phyloP scores from a whole-genome alignment of 129 eudicot genomes.

The Cynara cardunculus region DNA sequence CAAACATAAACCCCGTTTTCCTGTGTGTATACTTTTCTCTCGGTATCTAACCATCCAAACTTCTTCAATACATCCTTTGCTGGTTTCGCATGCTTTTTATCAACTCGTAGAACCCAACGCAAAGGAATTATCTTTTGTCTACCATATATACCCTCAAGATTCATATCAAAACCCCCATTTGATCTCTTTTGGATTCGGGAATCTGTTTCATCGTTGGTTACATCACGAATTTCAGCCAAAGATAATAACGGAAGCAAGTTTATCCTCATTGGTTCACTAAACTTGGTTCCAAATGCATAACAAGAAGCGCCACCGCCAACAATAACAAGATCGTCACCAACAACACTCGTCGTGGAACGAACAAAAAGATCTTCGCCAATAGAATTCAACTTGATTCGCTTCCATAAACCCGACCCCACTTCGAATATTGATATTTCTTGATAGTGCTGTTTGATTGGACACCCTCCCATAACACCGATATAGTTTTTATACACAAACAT shows the following conservation, averaged over 20 bases:
- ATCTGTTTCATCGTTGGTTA: slow-evolving; percentile 12
- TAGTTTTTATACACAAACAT: slow-evolving; percentile 77
- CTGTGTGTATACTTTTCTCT: slow-evolving; percentile 69
- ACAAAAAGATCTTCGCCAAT: slow-evolving; percentile 71
- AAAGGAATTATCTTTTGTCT: slow-evolving; percentile 23
- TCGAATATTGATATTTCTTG: slow-evolving; percentile 62
- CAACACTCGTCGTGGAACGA: slow-evolving; percentile 68
- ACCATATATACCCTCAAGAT: slow-evolving; percentile 30
- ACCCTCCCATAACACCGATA: slow-evolving; percentile 88
- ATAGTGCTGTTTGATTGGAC: slow-evolving; percentile 72
- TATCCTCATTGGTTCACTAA: slow-evolving; percentile 79
- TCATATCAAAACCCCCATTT: slow-evolving; percentile 21
- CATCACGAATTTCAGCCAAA: slow-evolving; percentile 19
- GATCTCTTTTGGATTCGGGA: slow-evolving; percentile 21
- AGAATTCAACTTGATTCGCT: slow-evolving; percentile 47
- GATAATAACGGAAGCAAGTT: slow-evolving; percentile 53
- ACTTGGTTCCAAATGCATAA: slow-evolving; percentile 98
- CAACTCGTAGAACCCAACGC: slow-evolving; percentile 58
- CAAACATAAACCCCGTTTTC: slow-evolving; percentile 60
- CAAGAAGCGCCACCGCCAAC: slow-evolving; percentile 97
- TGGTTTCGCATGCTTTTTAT: slow-evolving; percentile 66
- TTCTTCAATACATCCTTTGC: slow-evolving; percentile 76
- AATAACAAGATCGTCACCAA: slow-evolving; percentile 68
- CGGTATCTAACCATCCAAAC: slow-evolving; percentile 87
- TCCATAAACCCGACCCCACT: slow-evolving; percentile 56